Base-by-base conservation (phyloP, 1,139 yeast genomes). In the Lodderomyces elongisporus region DNA sequence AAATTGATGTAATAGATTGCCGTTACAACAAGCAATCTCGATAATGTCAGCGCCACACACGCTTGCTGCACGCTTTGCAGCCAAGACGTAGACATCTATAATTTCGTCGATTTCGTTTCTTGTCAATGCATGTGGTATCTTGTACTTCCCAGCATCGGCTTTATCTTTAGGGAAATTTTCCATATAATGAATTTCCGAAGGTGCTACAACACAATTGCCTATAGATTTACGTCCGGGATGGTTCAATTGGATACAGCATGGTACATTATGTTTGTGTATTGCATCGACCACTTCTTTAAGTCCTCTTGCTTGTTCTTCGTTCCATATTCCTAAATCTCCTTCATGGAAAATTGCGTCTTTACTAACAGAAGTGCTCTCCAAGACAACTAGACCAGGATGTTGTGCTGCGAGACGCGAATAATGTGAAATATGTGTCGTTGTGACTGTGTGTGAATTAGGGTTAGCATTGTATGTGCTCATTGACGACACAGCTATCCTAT, bases 401-500 rank as follows among this genome's bases (percentile, higher is more conserved):
- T 76, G 54, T 5, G 54, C 31, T 0, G 70, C 59, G 25, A 64
- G 49, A 0, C 60, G 46, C 4, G 69, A 70, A 44, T 72, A 72
- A 39, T 71, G 76, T 7, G 59, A 51, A 22, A 53, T 38, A 42
- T 72, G 78, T 55, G 62, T 74, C 14, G 60, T 67, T 0, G 70
- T 73, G 3, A 65, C 57, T 17, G 52, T 49, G 3, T 65, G 63
- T 25, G 62, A 48, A n/a, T 46, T 39, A 7, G 28, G 25, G 14
- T 24, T 31, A 4, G 72, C 62, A 1, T 77, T 61, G 50, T 74
- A 74, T 38, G 61, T 70, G 45, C 79, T 70, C 80, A 77, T 74
- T 25, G 83, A 82, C 1, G 81, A 65, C n/a, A 76, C 77, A 10
- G 71, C 74, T 5, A 75, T 48, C 40, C 79, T 54, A 46, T 75